phyloP scores from a whole-genome alignment of 352 stramenopile genomes.

The Pythium dissotocum region DNA sequence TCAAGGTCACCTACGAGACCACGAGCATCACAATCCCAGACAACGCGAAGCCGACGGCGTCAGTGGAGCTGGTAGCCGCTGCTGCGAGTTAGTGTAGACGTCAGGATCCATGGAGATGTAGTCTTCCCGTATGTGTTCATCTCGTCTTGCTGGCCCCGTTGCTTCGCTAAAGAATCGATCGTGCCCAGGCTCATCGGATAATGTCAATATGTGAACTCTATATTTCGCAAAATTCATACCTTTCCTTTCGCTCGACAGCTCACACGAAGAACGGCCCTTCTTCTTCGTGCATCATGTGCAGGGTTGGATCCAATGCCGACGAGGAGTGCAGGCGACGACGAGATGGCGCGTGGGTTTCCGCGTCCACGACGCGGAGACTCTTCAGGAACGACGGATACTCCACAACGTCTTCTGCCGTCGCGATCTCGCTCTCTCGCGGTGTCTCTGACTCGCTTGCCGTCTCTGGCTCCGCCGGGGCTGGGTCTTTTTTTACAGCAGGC shows the following conservation, averaged over 20 bases:
- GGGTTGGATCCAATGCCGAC: slow-evolving; percentile 6
- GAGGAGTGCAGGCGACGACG: slow-evolving; percentile 26
- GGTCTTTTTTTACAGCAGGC: slow-evolving; percentile 12
- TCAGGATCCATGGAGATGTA: too few species aligned
- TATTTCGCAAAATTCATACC: slow-evolving; percentile 14
- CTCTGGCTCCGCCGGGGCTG: not conserved
- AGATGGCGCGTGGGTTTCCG: slow-evolving; percentile 32
- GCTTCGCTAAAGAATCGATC: too few species aligned
- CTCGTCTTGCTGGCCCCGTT: too few species aligned
- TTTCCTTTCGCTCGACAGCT: not conserved
- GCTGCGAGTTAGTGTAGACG: not conserved
- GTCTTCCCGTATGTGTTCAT: too few species aligned
- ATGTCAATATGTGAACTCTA: not conserved
- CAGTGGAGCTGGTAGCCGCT: not conserved
- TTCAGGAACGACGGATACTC: slow-evolving; percentile 76
- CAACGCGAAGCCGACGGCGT: not conserved
- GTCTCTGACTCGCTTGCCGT: not conserved
- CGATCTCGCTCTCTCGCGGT: not conserved
- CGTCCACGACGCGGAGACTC: slow-evolving; percentile 67
- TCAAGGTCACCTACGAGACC: slow-evolving; percentile 61
- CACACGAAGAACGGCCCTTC: slow-evolving; percentile 22
- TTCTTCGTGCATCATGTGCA: slow-evolving; percentile 16
- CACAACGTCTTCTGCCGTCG: slow-evolving; percentile 30
- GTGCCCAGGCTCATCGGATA: not conserved
- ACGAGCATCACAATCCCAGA: slow-evolving; percentile 37